These are phyloP conservation scores for Eutrema salsugineum DNA, from an alignment of 441 rosid genomes.

Conservation along the genomic window DNA sequence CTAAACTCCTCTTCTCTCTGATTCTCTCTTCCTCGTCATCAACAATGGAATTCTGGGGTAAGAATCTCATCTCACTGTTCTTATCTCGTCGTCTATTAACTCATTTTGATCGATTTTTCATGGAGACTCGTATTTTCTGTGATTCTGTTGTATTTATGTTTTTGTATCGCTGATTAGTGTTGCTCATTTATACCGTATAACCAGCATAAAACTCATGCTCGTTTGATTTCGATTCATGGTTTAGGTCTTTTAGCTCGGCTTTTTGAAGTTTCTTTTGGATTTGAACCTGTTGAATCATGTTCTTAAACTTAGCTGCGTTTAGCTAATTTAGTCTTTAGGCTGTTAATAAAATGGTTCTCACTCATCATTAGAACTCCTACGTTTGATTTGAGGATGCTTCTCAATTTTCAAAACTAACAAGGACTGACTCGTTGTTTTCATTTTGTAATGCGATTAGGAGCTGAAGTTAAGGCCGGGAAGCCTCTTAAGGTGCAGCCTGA, in stretches of 20 bases:
- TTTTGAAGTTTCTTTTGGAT: not conserved
- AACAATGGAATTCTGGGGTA: too few species aligned
- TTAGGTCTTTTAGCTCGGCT: not conserved
- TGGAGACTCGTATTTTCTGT: not conserved
- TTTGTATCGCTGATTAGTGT: not conserved
- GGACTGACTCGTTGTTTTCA: not conserved
- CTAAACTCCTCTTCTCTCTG: too few species aligned
- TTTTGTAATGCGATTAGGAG: slow-evolving; percentile 37
- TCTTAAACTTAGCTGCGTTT: not conserved
- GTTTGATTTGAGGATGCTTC: not conserved
- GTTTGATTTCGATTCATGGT: not conserved
- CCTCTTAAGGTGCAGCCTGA: slow-evolving; percentile 54
- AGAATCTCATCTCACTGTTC: too few species aligned
- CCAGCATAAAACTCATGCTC: not conserved
- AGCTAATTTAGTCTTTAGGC: not conserved
- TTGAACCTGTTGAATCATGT: not conserved
- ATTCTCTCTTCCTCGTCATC: too few species aligned
- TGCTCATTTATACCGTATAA: too few species aligned
- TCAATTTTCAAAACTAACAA: too few species aligned
- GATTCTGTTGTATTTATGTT: not conserved
- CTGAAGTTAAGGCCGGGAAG: slow-evolving; percentile 75
- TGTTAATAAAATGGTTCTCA: not conserved
- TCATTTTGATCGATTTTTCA: not conserved
- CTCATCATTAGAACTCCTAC: too few species aligned
- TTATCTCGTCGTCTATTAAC: too few species aligned